phyloP scores from a whole-genome alignment of 805 yeast species.

The Candida vaughaniae region DNA sequence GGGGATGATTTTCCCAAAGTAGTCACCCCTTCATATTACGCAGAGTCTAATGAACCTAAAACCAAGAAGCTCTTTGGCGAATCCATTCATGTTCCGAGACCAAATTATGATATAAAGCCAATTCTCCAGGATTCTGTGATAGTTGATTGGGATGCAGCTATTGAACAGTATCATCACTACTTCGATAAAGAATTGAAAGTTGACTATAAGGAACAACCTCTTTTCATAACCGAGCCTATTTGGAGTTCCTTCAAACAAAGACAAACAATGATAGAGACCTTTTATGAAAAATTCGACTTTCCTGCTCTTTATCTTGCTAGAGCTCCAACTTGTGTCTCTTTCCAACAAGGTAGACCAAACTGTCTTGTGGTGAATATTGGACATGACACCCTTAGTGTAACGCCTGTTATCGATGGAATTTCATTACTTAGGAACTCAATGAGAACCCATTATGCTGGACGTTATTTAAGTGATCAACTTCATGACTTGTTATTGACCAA shows the following conservation, averaged over 20 bases:
- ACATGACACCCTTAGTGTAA: constrained; percentile 70
- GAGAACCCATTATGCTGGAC: constrained; percentile 75
- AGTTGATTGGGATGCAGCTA: constrained; percentile 85
- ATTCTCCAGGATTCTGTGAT: constrained; percentile 60
- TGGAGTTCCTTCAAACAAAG: constrained; percentile 75
- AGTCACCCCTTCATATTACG: constrained; percentile 68
- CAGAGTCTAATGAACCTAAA: constrained; percentile 8
- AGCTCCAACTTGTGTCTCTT: constrained; percentile 83
- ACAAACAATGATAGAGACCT: constrained; percentile 64
- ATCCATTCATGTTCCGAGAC: constrained; percentile 51
- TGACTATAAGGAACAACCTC: constrained; percentile 66
- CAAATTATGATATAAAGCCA: constrained; percentile 50
- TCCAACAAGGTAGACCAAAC: constrained; percentile 84
- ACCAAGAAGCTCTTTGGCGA: constrained; percentile 37
- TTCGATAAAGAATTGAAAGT: constrained; percentile 52
- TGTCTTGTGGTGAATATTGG: constrained; percentile 87
- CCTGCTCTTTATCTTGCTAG: constrained; percentile 83
- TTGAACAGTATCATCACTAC: constrained; percentile 67
- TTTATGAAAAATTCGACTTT: constrained; percentile 65
- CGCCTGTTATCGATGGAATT: constrained; percentile 83
- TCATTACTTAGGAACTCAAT: constrained; percentile 67
- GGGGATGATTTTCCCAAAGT: constrained; percentile 87
- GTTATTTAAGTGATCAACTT: constrained; percentile 57
- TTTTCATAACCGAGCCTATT: constrained; percentile 81
- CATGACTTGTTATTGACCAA: constrained; percentile 36